phyloP scores from a whole-genome alignment of 352 stramenopile genomes.

The Pythium dissimile region DNA sequence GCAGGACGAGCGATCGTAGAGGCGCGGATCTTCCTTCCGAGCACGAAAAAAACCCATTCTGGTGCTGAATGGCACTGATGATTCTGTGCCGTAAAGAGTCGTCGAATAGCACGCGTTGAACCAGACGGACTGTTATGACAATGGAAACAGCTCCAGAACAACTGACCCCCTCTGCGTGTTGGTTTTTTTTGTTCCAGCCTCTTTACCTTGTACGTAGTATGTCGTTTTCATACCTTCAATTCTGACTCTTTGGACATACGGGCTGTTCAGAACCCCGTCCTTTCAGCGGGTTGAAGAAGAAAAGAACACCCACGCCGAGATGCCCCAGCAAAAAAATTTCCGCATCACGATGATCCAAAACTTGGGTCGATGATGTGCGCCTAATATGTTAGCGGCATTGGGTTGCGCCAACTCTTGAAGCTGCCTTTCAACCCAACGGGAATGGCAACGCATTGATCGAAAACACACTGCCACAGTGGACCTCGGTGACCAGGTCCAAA shows the following conservation, averaged over 20 bases:
- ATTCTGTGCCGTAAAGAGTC: background rate
- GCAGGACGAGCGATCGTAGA: constrained; percentile 6
- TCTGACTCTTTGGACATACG: background rate
- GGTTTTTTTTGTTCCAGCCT: background rate
- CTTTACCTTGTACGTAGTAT: background rate
- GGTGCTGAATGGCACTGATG: too few species aligned
- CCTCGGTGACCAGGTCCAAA: too few species aligned
- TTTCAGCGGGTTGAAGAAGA: background rate
- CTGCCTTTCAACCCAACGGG: background rate
- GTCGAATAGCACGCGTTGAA: background rate
- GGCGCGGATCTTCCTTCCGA: background rate
- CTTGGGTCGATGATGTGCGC: background rate
- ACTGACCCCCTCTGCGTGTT: background rate
- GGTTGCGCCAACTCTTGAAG: background rate
- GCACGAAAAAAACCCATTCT: too few species aligned
- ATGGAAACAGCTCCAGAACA: too few species aligned
- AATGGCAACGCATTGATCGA: too few species aligned
- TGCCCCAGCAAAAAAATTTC: too few species aligned
- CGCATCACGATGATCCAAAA: too few species aligned
- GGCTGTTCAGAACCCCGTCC: background rate
- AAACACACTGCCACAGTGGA: too few species aligned
- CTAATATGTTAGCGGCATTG: background rate
- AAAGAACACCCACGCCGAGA: background rate
- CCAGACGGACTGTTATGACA: background rate
- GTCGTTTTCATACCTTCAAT: background rate